Base-by-base conservation (phyloP, 2,329 filamentous ascomycete species). In the Colletotrichum neosansevieriae region DNA sequence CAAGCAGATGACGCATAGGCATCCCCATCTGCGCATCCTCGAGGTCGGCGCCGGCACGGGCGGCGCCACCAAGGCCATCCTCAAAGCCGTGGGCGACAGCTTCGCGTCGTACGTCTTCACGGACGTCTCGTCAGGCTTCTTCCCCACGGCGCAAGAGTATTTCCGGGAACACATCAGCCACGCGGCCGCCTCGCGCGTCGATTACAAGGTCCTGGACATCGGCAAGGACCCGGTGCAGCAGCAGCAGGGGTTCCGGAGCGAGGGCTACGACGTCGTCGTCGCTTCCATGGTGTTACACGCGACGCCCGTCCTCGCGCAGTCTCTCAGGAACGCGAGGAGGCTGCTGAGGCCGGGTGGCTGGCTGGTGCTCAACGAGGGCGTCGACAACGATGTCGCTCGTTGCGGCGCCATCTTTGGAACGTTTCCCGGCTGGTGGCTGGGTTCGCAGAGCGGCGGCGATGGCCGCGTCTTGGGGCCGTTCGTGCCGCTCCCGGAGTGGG, bases 1-100 rank as follows among this genome's bases (percentile, higher is more conserved):
- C 21, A 17, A 10, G 3, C 69, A 71, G n/a, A 29, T 72, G 6
- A 56, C 44, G 13, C 63, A 69, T 36, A 53, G 60, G 3, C 58
- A 67, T 53, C 71, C 71, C 3, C 54, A 61, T 6, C 59, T 71
- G 63, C 56, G 65, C 12, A 38, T 72, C 40, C 73, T 84, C 1
- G 75, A 76, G 63, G 73, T 82, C 15, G 82, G 82, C 17, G 82
- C 80, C 10, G 83, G 83, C 0, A 83, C 81, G 2, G 78, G 77
- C 38, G 3, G 24, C 24, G 62, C n/a, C 21, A 63, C 49, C 49
- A 63, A 60, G 24, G 32, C 40, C n/a, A 7, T 72, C 44, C 21
- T 73, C 58, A 29, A 61, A 5, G 51, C 58, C 5, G 19, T 72
- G 2, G 65, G 63, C 21, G 53, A 56, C 24, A 24, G 24, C 24